Evolutionary conservation across 2,329 filamentous ascomycete genomes (phyloP), one percentile per base, ranked within the genome.

Genomic region (Exophiala xenobiotica): DNA sequence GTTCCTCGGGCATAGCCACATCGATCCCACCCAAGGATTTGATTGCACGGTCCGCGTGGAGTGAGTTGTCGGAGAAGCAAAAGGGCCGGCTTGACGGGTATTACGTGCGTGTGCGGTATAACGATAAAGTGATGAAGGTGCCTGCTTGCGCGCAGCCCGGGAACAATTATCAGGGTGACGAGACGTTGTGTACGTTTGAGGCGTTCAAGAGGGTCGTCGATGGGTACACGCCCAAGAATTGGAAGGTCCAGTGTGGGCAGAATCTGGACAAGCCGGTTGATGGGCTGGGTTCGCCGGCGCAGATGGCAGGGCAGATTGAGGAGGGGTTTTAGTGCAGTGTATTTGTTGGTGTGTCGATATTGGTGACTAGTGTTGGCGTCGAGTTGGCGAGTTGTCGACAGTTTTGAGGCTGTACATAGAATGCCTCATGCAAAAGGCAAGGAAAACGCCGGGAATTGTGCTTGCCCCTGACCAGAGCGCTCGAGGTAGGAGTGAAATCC

Each of bases 171-270:
- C 81, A 88, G 1, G 90, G 90, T 1, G 88, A 97, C 61, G 85
- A 90, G 61, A 88, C 83, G 20, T 92, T 97, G 64, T 99, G 93
- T 71, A 97, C 92, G 0, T 70, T 99, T 63, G 82, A 87, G 50
- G 90, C 92, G 0, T 99, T 99, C 77, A 97, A 97, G 70, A 76
- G 82, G 45, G 88, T 96, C 49, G 90, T 93, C 2, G 92, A 97
- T 71, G 90, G 89, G 64, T 95, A 88, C 66, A 93, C 89, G 1
- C 93, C 93, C 0, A 74, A 74, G 52, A 80, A 90, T 67, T 97
- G 91, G 92, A 81, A 80, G 64, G 66, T 69, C 14, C 81, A 81
- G 46, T 89, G 86, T 63, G 67, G 70, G 33, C 70, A 69, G 49
- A 84, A 85, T 60, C 60, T 86, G 31, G 80, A 80, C 37, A 43